Conservation (phyloP, 2,329 filamentous ascomycete genomes). For the Fonsecaea multimorphosa region DNA sequence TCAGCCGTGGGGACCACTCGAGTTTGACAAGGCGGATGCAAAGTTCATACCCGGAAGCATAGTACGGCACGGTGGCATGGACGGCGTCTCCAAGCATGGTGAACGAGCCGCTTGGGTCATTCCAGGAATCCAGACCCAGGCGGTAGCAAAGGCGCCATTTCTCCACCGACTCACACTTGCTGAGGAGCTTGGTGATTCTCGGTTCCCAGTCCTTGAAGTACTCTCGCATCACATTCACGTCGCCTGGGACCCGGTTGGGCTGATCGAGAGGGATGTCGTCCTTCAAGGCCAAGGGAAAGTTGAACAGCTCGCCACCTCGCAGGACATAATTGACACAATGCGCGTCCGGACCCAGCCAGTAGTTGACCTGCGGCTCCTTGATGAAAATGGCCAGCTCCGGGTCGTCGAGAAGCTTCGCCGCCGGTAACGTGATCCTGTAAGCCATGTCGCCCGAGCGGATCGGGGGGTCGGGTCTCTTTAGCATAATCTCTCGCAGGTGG, state of each 20-base stretch:
- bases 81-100: conserved; percentile 51
- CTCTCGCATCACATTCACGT: conserved; percentile 44
- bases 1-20: no score
- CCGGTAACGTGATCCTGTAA: no score
- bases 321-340: conserved; percentile 54
- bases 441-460: no score
- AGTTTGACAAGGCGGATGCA: no score
- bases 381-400: no score
- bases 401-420: no score
- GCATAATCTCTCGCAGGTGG: no score
- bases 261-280: conserved; percentile 48
- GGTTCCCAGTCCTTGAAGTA: conserved; percentile 46
- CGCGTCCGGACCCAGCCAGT: conserved; percentile 61
- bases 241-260: conserved; percentile 40
- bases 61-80: conserved; percentile 53
- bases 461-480: no score
- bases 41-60: conserved; percentile 44
- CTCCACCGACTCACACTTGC: conserved; percentile 35
- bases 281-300: conserved; percentile 54
- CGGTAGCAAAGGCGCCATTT: conserved; percentile 51
- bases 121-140: conserved; percentile 31
- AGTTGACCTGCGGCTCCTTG: no score
- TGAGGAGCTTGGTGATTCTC: conserved; percentile 40
- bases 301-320: conserved; percentile 50
- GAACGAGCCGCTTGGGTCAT: conserved; percentile 35